Conservation (phyloP, 768 basidiomycete species). For the Ramaria sp. region DNA sequence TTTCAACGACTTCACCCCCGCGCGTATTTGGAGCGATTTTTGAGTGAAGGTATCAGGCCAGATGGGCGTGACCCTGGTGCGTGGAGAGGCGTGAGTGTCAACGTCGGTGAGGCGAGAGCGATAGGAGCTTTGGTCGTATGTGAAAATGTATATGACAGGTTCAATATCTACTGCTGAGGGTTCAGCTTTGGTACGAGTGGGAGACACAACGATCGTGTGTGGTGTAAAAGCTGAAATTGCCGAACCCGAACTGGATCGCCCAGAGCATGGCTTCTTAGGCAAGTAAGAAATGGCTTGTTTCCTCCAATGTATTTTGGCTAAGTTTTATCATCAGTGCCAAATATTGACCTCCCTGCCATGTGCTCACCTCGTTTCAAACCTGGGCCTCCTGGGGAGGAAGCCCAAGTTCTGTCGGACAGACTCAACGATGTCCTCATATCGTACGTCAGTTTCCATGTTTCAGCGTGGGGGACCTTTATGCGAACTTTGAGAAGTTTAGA, state of each 20-base stretch:
- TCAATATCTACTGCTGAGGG: constrained; percentile 93
- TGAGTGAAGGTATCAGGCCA: constrained; percentile 67
- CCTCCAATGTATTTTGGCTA: neutral
- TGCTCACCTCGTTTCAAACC: constrained; percentile 93
- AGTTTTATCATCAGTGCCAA: constrained; percentile 54
- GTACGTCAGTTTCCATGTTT: constrained; percentile 31
- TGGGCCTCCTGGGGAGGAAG: constrained; percentile 90
- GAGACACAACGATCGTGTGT: constrained; percentile 90
- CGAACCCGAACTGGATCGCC: constrained; percentile 73
- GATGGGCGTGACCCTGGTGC: constrained; percentile 64
- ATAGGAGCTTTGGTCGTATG: neutral
- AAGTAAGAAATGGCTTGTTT: constrained; percentile 14
- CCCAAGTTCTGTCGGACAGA: constrained; percentile 80
- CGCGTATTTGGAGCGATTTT: constrained; percentile 78
- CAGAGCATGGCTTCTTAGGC: constrained; percentile 79
- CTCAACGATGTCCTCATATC: constrained; percentile 67
- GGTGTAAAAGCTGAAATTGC: constrained; percentile 95
- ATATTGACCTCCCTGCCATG: constrained; percentile 86
- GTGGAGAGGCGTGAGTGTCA: constrained; percentile 70
- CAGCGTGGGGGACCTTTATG: constrained; percentile 1
- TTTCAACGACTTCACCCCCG: constrained; percentile 88
- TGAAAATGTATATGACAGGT: constrained; percentile 36
- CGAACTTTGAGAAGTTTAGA: constrained; percentile 38
- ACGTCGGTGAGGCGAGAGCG: constrained; percentile 52
- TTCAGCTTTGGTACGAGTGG: constrained; percentile 82